A percentile compares a stretch with the other conserved stretches of the same genome.
phyloP scores from a whole-genome alignment of 805 yeast species.

The Wickerhamia fluorescens region DNA sequence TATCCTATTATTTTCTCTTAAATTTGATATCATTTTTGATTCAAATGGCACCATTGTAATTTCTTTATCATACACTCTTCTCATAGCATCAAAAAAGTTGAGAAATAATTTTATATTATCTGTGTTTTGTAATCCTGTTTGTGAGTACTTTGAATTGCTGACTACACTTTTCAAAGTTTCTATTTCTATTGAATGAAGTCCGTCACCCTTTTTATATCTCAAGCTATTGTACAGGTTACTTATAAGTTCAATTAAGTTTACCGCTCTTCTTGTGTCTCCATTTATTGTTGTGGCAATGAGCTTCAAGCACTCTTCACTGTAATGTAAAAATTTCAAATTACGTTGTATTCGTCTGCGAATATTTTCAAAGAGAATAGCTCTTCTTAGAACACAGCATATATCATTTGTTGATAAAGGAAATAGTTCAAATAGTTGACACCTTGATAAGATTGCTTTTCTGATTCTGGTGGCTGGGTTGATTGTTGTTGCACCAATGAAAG shows the following conservation, averaged over 20 bases:
- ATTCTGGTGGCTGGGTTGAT: slow-evolving; percentile 64
- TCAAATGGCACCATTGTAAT: slow-evolving; percentile 4
- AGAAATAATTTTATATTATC: slow-evolving; percentile 9
- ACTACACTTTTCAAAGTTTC: no score
- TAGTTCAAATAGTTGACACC: slow-evolving; percentile 77
- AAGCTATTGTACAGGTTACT: no score
- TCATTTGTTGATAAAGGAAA: slow-evolving; percentile 46
- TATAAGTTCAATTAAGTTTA: slow-evolving; percentile 25
- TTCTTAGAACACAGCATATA: slow-evolving; percentile 42
- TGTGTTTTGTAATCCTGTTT: slow-evolving; percentile 13
- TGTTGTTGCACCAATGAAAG: slow-evolving; percentile 92
- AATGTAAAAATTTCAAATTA: background rate
- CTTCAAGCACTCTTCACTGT: slow-evolving; percentile 5
- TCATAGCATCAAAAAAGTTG: slow-evolving; percentile 4
- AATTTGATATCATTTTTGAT: no score
- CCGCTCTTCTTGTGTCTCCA: slow-evolving; percentile 31
- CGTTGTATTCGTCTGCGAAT: slow-evolving; percentile 12
- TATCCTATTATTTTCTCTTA: no score
- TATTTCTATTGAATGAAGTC: no score
- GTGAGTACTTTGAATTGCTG: no score
- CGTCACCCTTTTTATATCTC: no score
- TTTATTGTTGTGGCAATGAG: slow-evolving; percentile 11
- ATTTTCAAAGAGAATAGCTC: slow-evolving; percentile 45
- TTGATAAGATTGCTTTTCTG: slow-evolving; percentile 72
- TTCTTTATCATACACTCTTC: slow-evolving; percentile 1